Base-by-base conservation (phyloP, 2,329 filamentous ascomycete genomes). In the Aspergillus fructus region DNA sequence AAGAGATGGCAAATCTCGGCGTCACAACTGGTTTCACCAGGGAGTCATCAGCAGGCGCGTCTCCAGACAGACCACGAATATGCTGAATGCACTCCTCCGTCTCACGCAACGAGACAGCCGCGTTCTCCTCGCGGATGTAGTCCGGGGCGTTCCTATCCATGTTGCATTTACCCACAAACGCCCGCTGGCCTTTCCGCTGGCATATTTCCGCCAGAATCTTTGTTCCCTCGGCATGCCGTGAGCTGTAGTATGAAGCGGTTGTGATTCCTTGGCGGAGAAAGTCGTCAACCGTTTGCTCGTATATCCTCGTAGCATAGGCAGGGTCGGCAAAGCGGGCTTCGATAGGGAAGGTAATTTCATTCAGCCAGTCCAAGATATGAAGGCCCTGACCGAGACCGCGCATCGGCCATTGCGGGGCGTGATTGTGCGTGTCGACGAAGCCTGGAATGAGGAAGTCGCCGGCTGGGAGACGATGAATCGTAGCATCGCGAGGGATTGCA, bases 341-440 rank as follows among this genome's bases (percentile, higher is more conserved):
- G 60, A 84, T 80, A 2, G 83, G 84, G 62, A 88, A 89, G 0
- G 87, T 89, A 24, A 87, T 76, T n/a, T 81, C 70, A 34, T 83
- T 77, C 1, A 89, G 77, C 87, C 87, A 89, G 65, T 88, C 82
- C 7, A 87, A 61, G 6, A 79, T 67, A 2, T 69, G 64, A 41
- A 66, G 61, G 6, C 77, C 76, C 52, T 76, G 74, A 5, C 78
- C 78, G 3, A 75, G 66, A 5, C 78, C 78, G 17, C 78, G 73
- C 59, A 79, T 78, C 21, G 76, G 71, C 75, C 77, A 82, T 70
- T 82, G 80, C 2, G 86, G 86, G 0, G 87, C 86, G 65, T 89
- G 87, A 59, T 87, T 87, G 70, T 89, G 87, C 1, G 85, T 88
- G 73, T 89, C 86, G 53, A 89, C 75, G 59, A 74, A 74, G 13